phyloP scores from a whole-genome alignment of 441 rosid genomes.

The Populus trichocarpa region DNA sequence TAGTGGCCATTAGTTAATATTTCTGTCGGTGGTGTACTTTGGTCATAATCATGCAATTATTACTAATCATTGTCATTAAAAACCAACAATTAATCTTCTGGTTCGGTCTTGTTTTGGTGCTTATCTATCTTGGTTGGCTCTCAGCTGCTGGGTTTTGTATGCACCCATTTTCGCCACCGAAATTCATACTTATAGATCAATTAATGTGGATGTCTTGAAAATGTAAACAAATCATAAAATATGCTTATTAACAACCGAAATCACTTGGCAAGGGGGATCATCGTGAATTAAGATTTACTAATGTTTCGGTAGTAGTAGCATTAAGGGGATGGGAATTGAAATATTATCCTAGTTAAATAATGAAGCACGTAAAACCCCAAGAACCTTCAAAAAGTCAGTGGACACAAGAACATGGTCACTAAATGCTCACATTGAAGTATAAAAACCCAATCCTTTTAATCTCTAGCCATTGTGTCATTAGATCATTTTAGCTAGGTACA shows the following conservation, averaged over 20 bases:
- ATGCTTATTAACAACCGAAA: neutral
- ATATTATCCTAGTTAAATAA: too few species aligned
- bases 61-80: neutral
- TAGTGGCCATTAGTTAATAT: neutral
- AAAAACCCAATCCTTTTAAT: too few species aligned
- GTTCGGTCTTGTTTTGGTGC: neutral
- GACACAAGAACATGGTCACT: too few species aligned
- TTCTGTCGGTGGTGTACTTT: neutral
- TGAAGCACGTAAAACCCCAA: too few species aligned
- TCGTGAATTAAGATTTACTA: too few species aligned
- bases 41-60: too few species aligned
- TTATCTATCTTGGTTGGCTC: neutral
- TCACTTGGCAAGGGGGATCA: neutral
- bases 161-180: neutral
- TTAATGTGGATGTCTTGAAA: neutral
- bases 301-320: too few species aligned
- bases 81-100: neutral
- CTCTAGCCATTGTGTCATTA: too few species aligned
- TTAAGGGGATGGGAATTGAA: too few species aligned
- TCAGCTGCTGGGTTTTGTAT: neutral
- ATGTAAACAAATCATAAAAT: neutral
- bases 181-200: too few species aligned
- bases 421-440: too few species aligned
- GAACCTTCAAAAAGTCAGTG: neutral
- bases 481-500: too few species aligned